These are phyloP conservation scores for Lachnellula arida DNA, from an alignment of 2,329 filamentous ascomycete genomes.

Conservation along the genomic window DNA sequence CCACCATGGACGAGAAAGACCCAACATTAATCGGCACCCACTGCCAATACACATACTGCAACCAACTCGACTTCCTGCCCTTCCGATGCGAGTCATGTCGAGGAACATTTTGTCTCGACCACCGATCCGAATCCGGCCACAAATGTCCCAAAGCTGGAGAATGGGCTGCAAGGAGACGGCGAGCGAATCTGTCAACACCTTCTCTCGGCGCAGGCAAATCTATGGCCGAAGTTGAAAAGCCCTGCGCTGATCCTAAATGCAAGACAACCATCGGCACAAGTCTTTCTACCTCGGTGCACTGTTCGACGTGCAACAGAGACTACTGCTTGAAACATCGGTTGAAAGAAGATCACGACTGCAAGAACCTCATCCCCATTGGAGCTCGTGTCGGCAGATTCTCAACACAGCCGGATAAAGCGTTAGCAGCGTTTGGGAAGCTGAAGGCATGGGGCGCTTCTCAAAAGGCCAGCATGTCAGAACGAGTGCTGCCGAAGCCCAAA, in stretches of 20 bases:
- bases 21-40: conserved; percentile 82
- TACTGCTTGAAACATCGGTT: conserved; percentile 78
- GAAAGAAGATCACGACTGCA: conserved; percentile 79
- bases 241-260: conserved; percentile 62
- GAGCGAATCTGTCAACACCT: conserved; percentile 48
- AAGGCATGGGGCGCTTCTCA: conserved; percentile 77
- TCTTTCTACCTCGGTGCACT: conserved; percentile 64
- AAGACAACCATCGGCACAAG: conserved; percentile 68
- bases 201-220: conserved; percentile 50
- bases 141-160: conserved; percentile 57
- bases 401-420: conserved; percentile 57
- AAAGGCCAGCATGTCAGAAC: conserved; percentile 45
- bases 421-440: conserved; percentile 70
- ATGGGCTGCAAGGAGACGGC: conserved; percentile 55
- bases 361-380: conserved; percentile 61
- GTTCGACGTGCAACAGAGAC: conserved; percentile 62
- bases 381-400: conserved; percentile 42
- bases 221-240: conserved; percentile 57
- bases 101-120: conserved; percentile 85
- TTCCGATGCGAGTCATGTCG: conserved; percentile 89
- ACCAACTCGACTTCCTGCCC: conserved; percentile 92
- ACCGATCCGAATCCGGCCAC: conserved; percentile 82
- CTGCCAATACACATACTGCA: conserved; percentile 88
- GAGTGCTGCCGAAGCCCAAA: conserved; percentile 58
- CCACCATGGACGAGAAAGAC: conserved; percentile 71